Evolutionary conservation across 495 filamentous ascomycete genomes (phyloP).

Genomic region (Umbilicaria muhlenbergii): DNA sequence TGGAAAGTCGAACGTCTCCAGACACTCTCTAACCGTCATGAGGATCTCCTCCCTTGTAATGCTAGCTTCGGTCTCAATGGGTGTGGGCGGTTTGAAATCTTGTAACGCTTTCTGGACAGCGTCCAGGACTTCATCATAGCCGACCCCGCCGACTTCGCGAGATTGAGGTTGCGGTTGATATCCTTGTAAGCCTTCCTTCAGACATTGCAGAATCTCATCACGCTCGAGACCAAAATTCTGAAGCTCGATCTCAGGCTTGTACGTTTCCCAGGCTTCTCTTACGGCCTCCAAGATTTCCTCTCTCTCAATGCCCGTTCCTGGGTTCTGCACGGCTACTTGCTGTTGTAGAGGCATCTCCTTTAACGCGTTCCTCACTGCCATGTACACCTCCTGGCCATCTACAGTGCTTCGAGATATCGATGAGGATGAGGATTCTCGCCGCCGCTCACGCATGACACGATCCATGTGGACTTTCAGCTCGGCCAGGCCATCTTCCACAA

Average conservation of each 20-base stretch:
- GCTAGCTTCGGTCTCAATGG: conserved; percentile 44
- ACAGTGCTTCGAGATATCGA: conserved; percentile 34
- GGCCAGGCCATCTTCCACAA: conserved; percentile 63
- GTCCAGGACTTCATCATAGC: conserved; percentile 62
- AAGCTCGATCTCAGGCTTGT: conserved; percentile 80
- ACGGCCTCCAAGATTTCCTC: conserved; percentile 78
- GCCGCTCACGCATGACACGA: conserved; percentile 54
- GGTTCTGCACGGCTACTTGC: conserved; percentile 18
- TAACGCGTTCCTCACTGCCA: conserved; percentile 61
- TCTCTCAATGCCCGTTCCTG: conserved; percentile 35
- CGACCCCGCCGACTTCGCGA: conserved; percentile 35
- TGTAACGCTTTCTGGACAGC: conserved; percentile 72
- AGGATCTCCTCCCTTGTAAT: conserved; percentile 67
- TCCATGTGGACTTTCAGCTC: conserved; percentile 73
- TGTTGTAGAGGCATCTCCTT: conserved; percentile 38
- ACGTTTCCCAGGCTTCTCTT: conserved; percentile 75
- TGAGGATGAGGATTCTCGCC: conserved; percentile 43
- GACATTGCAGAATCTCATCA: conserved; percentile 71
- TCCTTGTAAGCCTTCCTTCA: conserved; percentile 67
- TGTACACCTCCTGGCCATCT: conserved; percentile 67
- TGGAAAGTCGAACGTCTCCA: conserved; percentile 59
- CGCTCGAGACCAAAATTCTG: conserved; percentile 79
- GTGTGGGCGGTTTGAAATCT: conserved; percentile 53
- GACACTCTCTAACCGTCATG: conserved; percentile 56
- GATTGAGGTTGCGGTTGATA: conserved; percentile 42